Base-by-base conservation (phyloP, 1,284 basidiomycete genomes). In the Trichosporon faecale region DNA sequence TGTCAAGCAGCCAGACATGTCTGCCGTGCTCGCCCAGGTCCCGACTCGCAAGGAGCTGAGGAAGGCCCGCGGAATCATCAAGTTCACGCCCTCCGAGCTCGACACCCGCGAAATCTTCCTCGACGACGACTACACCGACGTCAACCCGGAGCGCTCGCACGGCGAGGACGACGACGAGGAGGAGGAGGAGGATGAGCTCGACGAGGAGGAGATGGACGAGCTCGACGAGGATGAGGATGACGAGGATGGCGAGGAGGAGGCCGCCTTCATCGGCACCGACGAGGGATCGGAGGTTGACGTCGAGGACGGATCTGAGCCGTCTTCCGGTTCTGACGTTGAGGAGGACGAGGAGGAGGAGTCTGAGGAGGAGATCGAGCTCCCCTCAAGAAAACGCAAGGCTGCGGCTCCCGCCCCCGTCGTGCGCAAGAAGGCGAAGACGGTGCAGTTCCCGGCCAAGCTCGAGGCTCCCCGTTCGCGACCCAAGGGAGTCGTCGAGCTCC, bases 41-140 rank as follows among this genome's bases (percentile, higher is more conserved):
- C 89, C 90, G 77, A 85, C 90, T 70, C 87, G 90, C 74, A 89
- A 88, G 76, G 85, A 85, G 71, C 73, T 83, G 27, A 84, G 83
- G 14, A 89, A 88, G 65, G 77, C 74, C 0, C 77, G 78, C 69
- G 82, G 82, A 21, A 75, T 92, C 68, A 87, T 93, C 63, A 88
- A 85, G 76, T 82, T 94, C 72, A 80, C 81, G 21, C 70, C 85
- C 2, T 87, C 87, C 6, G 80, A 78, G 64, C 78, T 87, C 64
- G 91, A 93, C 74, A 74, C 75, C 46, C 85, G 91, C 70, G 85
- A 86, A 44, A 75, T 85, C 60, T 82, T 85, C 66, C 80, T 91
- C 70, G 89, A 91, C 55, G 85, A 86, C 67, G 85, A 85, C 66
- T 91, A 88, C 72, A 82, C 77, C 21, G 76, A 72, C 25, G 70